Evolutionary conservation across 768 basidiomycete genomes (phyloP).

Genomic region (Boletus tylopilopsis): DNA sequence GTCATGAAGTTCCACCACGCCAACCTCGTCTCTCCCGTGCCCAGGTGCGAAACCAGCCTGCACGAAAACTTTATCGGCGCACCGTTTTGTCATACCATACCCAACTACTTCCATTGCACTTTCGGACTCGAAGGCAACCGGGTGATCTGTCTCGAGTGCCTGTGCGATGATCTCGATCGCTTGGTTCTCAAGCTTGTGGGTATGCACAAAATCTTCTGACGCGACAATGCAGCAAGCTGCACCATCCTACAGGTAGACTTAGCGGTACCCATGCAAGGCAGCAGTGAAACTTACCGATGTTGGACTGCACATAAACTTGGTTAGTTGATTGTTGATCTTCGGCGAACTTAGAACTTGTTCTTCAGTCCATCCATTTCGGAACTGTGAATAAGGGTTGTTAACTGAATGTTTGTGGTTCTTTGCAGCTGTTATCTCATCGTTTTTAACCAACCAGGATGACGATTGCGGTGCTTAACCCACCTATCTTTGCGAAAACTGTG

Average conservation of each 20-base stretch:
- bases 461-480: too few relatives aligned
- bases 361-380: constrained; percentile 71
- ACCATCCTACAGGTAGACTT: constrained; percentile 48
- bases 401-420: constrained; percentile 83
- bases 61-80: constrained; percentile 65
- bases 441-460: constrained; percentile 2
- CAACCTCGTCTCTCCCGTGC: constrained; percentile 65
- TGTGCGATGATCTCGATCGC: constrained; percentile 78
- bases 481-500: constrained; percentile 72
- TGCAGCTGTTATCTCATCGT: constrained; percentile 44
- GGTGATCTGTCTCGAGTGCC: constrained; percentile 62
- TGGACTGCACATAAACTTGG: constrained; percentile 85
- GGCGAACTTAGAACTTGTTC: constrained; percentile 65
- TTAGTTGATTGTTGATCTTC: constrained; percentile 69
- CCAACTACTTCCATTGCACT: constrained; percentile 84
- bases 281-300: constrained; percentile 51
- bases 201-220: constrained; percentile 73
- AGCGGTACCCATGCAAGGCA: background rate
- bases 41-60: constrained; percentile 67
- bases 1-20: constrained; percentile 85
- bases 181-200: constrained; percentile 74
- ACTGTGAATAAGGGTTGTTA: constrained; percentile 86
- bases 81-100: constrained; percentile 67
- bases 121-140: constrained; percentile 57
- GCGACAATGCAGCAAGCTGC: constrained; percentile 76